phyloP scores from a whole-genome alignment of 2,329 filamentous ascomycete species.

The Dryadomyces quercus-mongolicae region DNA sequence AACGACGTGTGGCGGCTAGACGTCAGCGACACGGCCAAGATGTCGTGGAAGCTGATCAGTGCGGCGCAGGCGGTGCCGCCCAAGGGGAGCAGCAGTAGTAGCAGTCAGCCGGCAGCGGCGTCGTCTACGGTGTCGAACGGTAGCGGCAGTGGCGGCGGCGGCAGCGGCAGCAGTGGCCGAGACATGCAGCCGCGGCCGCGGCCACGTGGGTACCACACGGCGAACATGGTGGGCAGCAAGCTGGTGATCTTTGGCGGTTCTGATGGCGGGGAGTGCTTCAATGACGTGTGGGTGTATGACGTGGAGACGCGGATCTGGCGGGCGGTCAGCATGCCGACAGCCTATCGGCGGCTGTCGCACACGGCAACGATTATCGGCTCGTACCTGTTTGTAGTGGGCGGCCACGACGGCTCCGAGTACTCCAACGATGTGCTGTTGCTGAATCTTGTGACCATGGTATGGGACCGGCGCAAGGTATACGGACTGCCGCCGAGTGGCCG shows the following conservation, averaged over 20 bases:
- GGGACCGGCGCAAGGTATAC: slow-evolving; percentile 55
- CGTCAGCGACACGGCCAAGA: slow-evolving; percentile 52
- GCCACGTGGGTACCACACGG: slow-evolving; percentile 58
- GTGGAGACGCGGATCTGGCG: slow-evolving; percentile 51
- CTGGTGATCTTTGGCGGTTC: slow-evolving; percentile 61
- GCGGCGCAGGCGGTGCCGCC: slow-evolving; percentile 9
- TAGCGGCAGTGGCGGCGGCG: background rate
- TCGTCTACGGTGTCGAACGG: no score
- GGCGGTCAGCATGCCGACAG: slow-evolving; percentile 43
- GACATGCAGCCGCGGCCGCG: slow-evolving; percentile 33
- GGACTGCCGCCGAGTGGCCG: slow-evolving; percentile 49
- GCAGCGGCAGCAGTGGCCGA: background rate
- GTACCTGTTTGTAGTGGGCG: slow-evolving; percentile 58
- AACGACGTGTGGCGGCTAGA: slow-evolving; percentile 65
- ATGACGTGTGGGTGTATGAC: slow-evolving; percentile 63
- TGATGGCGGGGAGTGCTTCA: slow-evolving; percentile 60
- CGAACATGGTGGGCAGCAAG: slow-evolving; percentile 61
- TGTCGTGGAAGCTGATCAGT: slow-evolving; percentile 57
- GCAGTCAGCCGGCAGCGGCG: background rate
- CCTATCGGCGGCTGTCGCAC: slow-evolving; percentile 54
- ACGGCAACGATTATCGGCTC: slow-evolving; percentile 58
- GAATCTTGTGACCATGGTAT: slow-evolving; percentile 64
- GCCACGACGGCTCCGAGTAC: slow-evolving; percentile 59
- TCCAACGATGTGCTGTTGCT: slow-evolving; percentile 56
- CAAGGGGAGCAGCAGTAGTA: slow-evolving; percentile 9